Evolutionary conservation across 257 asterid species (phyloP), one percentile per base, ranked within the genome.

Genomic region (Lavandula angustifolia): DNA sequence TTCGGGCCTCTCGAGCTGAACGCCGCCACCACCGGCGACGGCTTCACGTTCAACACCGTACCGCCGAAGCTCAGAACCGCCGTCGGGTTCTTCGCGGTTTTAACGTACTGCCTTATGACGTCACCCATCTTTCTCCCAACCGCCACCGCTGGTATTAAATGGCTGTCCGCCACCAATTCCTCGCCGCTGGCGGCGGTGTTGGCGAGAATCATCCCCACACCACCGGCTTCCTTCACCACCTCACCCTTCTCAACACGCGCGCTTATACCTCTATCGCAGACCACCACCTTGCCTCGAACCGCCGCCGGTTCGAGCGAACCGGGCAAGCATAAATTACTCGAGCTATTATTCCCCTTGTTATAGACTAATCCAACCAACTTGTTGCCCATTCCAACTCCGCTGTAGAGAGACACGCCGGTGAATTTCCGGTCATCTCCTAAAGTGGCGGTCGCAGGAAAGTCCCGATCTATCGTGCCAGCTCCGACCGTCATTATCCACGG

Each of bases 11-110:
- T 59, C 2, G 90, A 84, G 73, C 90, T 84, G 69, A 84, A 84
- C 34, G 87, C 87, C 52, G 90, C 90, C 66, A 81, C 87, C 70
- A 81, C 85, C 31, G 90, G 90, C 29, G 90, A 84, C 53, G 90
- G 90, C 76, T 84, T 79, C 68, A 84, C 85, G 33, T 78, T 75
- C 84, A 81, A 67, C 67, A 78, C 80, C 58, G 90, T 84, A 31
- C 90, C 90, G 0, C 77, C 80, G 52, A 84, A 81, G 55, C 79
- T 68, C 77, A 84, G 33, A 7, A 62, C 67, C n/a, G 85, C 83
- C 10, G 63, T 67, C 1, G 90, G 83, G 5, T 62, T 77, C 62
- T 63, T 54, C 2, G 40, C 76, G 9, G 76, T 68, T 66, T 56
- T 75, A 51, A 63, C 72, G 66, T 81, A 84, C 55, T 63, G 70